Evolutionary conservation across 495 filamentous ascomycete species (phyloP), one percentile per base, ranked within the genome.

Genomic region (Saxispiralis lemnorum): DNA sequence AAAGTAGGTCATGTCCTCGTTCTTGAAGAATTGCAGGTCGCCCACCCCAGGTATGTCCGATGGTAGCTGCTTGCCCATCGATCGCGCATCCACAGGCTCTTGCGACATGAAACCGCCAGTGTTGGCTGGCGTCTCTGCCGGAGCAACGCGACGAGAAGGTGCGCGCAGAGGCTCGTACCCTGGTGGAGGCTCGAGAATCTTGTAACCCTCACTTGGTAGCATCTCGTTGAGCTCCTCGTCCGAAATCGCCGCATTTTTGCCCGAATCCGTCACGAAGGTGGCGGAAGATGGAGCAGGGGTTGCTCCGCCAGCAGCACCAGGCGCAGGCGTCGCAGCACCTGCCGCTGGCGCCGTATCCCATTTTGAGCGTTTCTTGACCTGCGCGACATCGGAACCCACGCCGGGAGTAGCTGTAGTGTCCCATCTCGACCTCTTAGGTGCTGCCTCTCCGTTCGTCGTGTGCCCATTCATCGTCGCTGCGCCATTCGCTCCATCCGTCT

Each of bases 1-100:
- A 53, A 99, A 99, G 64, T 99, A 99, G 21, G 81, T 76, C 92
- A 95, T 96, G 66, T 99, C 92, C 63, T 95, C 89, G 9, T 84
- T 75, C 63, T 99, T 99, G 72, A 96, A 96, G 62, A 96, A 99
- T 49, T 94, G 87, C 33, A 99, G 66, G 57, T 99, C 92, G 41
- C 92, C 92, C 35, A 99, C 87, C 20, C 92, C 92, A 15, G 92
- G 87, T 45, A 99, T 95, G 59, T 95, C 89, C 4, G 86, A 93
- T 9, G 92, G 92, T 47, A 96, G 75, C 54, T 87, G 80, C 62
- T 93, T 94, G 46, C 88, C 84, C 53, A 87, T 70, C 21, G 80
- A 59, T 49, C 79, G 72, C 43, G 73, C 74, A 54, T 74, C 86
- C 48, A 88, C 85, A 1, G 87, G 80, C 53, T 96, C 86, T 58